Evolutionary conservation across 2,329 filamentous ascomycete genomes (phyloP), one percentile per base, ranked within the genome.

Genomic region (Dothidotthia symphoricarpi): DNA sequence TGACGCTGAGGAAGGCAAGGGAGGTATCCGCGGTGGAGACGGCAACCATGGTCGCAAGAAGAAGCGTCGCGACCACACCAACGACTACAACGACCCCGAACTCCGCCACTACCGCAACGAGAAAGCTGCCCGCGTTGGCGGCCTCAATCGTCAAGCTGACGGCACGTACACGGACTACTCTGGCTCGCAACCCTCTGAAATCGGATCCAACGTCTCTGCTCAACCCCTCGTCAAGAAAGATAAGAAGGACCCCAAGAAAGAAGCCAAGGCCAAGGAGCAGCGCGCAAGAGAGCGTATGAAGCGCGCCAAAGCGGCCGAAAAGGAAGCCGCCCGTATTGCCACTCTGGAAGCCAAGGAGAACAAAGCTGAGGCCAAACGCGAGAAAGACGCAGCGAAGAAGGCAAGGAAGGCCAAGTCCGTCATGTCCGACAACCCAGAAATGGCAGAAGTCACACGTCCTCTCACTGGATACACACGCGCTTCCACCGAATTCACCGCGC

Each of bases 81-180:
- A 78, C 53, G 73, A 77, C 54, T 43, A 68, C 64, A 39, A 60
- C 27, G 74, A 76, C 51, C 67, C 67, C 31, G 84, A 93, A 43
- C 79, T 97, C 39, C 81, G 85, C 41, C 81, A 81, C 24, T 97
- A 97, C 73, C 86, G 90, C 16, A 78, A 88, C 59, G 91, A 97
- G 70, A 87, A 84, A 64, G 74, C 88, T 2, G 91, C 91, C 1
- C 79, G 86, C 34, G 89, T 97, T 2, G 91, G 91, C 24, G 91
- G 91, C 14, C 72, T 97, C 65, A 97, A 97, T 69, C 83, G 84
- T 55, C 76, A 85, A 51, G 77, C 83, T 28, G 91, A 96, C 53
- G 86, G 83, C 44, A 86, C 82, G 43, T 74, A 80, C 50, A 95
- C 88, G 76, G 86, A 94, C 61, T 87, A 86, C 66, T 84, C 83